Evolutionary conservation across 2,329 filamentous ascomycete genomes (phyloP).

Genomic region (Penicillium sp.): DNA sequence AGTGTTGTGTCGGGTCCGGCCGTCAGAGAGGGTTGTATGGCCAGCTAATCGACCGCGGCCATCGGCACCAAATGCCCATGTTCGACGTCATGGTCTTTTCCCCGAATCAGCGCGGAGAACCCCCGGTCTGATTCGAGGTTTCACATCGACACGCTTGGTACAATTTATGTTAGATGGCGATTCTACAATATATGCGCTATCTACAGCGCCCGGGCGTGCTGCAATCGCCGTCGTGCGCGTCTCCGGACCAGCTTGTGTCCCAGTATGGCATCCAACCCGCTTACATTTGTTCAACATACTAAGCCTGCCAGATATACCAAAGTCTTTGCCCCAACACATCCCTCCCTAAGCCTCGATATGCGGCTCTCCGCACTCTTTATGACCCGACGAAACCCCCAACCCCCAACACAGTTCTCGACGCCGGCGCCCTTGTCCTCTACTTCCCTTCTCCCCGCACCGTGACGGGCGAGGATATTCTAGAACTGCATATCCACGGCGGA

Average conservation of each 20-base stretch:
- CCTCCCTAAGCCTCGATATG: constrained; percentile 62
- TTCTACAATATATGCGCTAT: constrained; percentile 85
- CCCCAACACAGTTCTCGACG: constrained; percentile 62
- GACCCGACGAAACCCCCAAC: constrained; percentile 51
- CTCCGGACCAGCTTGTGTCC: constrained; percentile 74
- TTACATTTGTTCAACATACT: not conserved
- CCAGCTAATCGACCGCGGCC: not conserved
- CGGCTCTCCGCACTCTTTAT: constrained; percentile 73
- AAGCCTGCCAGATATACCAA: constrained; percentile 62
- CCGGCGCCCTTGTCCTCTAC: constrained; percentile 76
- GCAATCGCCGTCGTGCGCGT: constrained; percentile 89
- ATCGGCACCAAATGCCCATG: constrained; percentile 8
- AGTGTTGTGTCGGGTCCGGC: constrained; percentile 30
- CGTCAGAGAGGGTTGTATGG: constrained; percentile 21
- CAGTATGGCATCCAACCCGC: constrained; percentile 49
- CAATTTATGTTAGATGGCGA: constrained; percentile 29
- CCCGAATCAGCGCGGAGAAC: constrained; percentile 3
- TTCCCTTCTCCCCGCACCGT: constrained; percentile 80
- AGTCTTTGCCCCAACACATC: constrained; percentile 58
- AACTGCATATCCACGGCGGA: constrained; percentile 93
- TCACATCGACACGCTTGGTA: constrained; percentile 21
- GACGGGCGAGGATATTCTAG: constrained; percentile 89
- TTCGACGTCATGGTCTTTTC: constrained; percentile 12
- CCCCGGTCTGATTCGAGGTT: constrained; percentile 16
- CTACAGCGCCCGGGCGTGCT: constrained; percentile 79